phyloP scores from a whole-genome alignment of 345 rosid species.

The Eucalyptus caleyi region DNA sequence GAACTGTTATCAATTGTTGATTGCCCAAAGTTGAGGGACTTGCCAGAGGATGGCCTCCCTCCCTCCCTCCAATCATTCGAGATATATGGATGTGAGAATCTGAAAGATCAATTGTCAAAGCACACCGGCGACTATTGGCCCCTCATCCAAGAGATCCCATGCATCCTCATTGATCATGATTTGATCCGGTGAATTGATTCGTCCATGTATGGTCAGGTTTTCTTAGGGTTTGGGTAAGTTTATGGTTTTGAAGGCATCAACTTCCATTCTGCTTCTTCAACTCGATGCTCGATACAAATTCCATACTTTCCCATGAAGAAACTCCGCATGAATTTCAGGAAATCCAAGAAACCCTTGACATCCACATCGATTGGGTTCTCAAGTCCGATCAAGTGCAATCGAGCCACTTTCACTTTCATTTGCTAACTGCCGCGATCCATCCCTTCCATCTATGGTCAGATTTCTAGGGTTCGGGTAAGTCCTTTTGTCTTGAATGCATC shows the following conservation, averaged over 20 bases:
- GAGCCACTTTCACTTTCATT: not conserved
- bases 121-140: not conserved
- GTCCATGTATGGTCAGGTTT: not conserved
- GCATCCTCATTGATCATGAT: accelerated
- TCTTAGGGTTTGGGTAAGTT: not conserved
- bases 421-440: not conserved
- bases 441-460: not conserved
- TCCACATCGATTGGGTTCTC: not conserved
- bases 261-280: not conserved
- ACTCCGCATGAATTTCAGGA: not conserved
- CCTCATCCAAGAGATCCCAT: not conserved
- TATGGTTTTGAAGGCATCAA: not conserved
- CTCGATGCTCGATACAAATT: not conserved
- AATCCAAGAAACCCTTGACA: not conserved
- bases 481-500: not conserved
- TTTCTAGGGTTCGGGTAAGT: not conserved
- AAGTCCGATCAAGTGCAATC: not conserved
- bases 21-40: not conserved
- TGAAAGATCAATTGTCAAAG: not conserved
- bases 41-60: not conserved
- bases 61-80: not conserved
- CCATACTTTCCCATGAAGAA: not conserved
- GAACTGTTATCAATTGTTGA: accelerated
- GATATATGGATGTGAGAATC: not conserved
- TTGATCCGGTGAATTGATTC: not conserved